Base-by-base conservation (phyloP, 1,284 basidiomycete species). In the Porodaedalea pini region DNA sequence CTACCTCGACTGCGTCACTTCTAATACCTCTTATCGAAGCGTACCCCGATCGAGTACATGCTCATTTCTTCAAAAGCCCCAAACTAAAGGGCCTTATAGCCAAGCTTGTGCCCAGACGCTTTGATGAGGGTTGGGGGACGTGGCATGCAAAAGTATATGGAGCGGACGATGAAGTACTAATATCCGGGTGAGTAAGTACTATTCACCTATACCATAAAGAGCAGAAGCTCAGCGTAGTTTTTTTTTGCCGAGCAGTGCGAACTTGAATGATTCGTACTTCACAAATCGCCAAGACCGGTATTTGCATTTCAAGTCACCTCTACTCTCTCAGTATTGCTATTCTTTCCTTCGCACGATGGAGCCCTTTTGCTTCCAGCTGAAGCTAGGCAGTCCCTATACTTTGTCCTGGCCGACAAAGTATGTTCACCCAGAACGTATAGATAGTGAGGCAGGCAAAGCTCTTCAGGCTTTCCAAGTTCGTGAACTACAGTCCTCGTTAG, bases 141-240 rank as follows among this genome's bases (percentile, higher is more conserved):
- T 98, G 96, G 91, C 97, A 99, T 70, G 90, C 94, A 21, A 99
- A 99, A 73, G 83, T 96, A 59, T 99, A 99, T 67, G 92, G 92
- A 15, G 88, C 83, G 0, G 97, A 99, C 68, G 86, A 98, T 68
- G 85, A 94, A 57, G 81, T 99, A 37, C 83, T 99, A 69, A 86
- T 99, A 62, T 93, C 86, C 66, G 97, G 96, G 94, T 95, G 68
- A 73, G 90, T 76, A 21, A 21, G 41, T 52, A 52, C 49, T 7
- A 29, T 39, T 50, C 49, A 53, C 49, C 45, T 57, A 45, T 41
- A 19, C n/a, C n/a, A n/a, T n/a, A n/a, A n/a, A 51, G 49, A 52
- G 53, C 44, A 25, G 15, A 2, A 7, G 7, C 50, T 53, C 48
- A 59, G 29, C 49, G 11, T 55, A 29, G 49, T 4, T 32, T 31